Conservation (phyloP, 768 basidiomycete genomes). For the Boletus rubescentipes region DNA sequence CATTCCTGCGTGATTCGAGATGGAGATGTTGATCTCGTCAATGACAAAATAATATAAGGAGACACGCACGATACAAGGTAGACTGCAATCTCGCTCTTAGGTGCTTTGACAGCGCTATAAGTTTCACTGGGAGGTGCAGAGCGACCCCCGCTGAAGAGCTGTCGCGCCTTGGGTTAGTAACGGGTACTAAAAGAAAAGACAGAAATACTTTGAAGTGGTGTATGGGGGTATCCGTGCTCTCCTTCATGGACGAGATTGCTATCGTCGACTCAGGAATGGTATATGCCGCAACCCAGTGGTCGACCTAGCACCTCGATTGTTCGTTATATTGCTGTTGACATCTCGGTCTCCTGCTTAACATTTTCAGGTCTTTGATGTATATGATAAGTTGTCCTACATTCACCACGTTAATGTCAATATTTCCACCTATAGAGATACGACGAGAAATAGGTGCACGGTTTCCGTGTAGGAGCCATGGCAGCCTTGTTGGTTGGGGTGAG, state of each 20-base stretch:
- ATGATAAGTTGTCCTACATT: background rate
- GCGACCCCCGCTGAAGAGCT: slow-evolving; percentile 97
- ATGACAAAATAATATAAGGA: background rate
- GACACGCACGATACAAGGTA: slow-evolving; percentile 87
- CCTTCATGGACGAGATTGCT: slow-evolving; percentile 99
- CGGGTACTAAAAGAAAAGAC: background rate
- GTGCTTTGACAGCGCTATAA: slow-evolving; percentile 96
- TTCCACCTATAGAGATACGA: background rate
- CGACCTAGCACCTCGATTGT: slow-evolving; percentile 61
- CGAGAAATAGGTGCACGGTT: slow-evolving; percentile 62
- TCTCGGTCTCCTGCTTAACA: slow-evolving; percentile 43
- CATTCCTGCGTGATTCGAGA: slow-evolving; percentile 55
- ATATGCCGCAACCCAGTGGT: slow-evolving; percentile 79
- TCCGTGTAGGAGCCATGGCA: slow-evolving; percentile 73
- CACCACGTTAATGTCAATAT: background rate
- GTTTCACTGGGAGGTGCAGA: slow-evolving; percentile 96
- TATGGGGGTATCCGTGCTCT: slow-evolving; percentile 96
- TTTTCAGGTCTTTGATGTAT: slow-evolving; percentile 61
- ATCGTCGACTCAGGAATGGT: slow-evolving; percentile 91
- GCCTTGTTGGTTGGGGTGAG: slow-evolving; percentile 88
- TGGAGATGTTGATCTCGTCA: background rate
- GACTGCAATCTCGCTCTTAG: slow-evolving; percentile 98
- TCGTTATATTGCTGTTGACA: slow-evolving; percentile 69
- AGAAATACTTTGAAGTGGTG: slow-evolving; percentile 90
- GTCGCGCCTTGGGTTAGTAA: slow-evolving; percentile 4